A percentile compares a stretch with the other conserved stretches of the same genome.
Evolutionary conservation across 139 green algal species (phyloP).

Genomic region (Coelastrella sp.): DNA sequence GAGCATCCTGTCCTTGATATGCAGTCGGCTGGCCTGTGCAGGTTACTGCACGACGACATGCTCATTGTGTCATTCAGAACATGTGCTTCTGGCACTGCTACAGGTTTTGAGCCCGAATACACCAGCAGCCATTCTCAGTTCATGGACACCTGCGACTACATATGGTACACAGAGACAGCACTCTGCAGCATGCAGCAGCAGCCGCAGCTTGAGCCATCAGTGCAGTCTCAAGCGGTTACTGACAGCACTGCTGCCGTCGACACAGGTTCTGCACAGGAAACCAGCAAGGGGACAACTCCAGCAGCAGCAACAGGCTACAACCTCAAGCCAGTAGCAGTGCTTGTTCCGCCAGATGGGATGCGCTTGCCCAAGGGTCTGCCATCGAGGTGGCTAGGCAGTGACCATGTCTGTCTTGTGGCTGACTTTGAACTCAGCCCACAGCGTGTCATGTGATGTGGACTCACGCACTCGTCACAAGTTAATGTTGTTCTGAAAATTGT

Average conservation of each 20-base stretch:
- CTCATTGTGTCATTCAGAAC: too few species aligned
- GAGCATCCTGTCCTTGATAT: too few species aligned
- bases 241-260: too few species aligned
- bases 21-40: too few species aligned
- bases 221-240: not conserved
- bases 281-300: not conserved
- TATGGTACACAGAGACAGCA: slow-evolving; percentile 67
- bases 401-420: slow-evolving; percentile 74
- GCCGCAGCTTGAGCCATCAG: slow-evolving; percentile 1
- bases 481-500: too few species aligned
- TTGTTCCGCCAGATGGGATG: slow-evolving; percentile 67
- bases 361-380: slow-evolving; percentile 71
- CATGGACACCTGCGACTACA: slow-evolving; percentile 85
- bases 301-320: slow-evolving; percentile 1
- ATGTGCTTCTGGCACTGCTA: not conserved
- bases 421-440: slow-evolving; percentile 59
- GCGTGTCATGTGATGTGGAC: not conserved
- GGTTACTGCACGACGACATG: too few species aligned
- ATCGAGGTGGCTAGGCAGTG: slow-evolving; percentile 55
- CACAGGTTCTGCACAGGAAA: not conserved
- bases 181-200: not conserved
- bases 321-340: slow-evolving; percentile 66
- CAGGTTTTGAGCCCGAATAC: slow-evolving; percentile 66
- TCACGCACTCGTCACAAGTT: too few species aligned
- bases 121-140: slow-evolving; percentile 78